Percentiles rank a stretch among this genome's conserved stretches.
phyloP scores from a whole-genome alignment of 495 filamentous ascomycete species.

The Penicillium riverlandense region DNA sequence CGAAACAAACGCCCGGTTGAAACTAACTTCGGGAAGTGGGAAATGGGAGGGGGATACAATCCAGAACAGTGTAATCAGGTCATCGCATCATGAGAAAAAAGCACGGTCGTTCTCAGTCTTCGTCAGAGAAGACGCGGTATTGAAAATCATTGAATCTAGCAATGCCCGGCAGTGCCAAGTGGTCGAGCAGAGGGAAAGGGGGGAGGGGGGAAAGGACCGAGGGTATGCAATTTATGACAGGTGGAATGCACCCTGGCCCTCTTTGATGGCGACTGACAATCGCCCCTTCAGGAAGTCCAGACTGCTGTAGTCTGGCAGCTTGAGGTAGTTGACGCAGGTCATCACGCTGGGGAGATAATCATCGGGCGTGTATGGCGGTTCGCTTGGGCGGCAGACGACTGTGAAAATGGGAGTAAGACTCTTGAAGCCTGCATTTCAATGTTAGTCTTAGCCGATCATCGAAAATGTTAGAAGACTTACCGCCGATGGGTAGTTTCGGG shows the following conservation, averaged over 20 bases:
- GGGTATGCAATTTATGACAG: conserved; percentile 55
- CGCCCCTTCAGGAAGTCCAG: conserved; percentile 68
- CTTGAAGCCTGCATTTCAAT: conserved; percentile 70
- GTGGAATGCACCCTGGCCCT: conserved; percentile 99
- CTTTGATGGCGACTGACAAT: conserved; percentile 79
- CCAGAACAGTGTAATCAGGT: conserved; percentile 14
- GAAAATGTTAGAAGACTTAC: conserved; percentile 45
- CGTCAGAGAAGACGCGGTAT: no score
- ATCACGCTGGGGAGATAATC: conserved; percentile 98
- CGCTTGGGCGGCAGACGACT: conserved; percentile 96
- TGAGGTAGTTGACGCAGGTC: conserved; percentile 99
- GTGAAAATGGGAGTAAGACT: conserved; percentile 96
- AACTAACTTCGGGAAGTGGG: conserved; percentile 8
- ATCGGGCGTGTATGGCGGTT: conserved; percentile 88
- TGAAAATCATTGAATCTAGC: conserved; percentile 4
- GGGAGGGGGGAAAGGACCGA: not conserved
- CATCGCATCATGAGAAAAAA: conserved; percentile 7
- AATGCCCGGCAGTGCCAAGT: conserved; percentile 2
- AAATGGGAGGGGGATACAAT: conserved; percentile 7
- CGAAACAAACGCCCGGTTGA: conserved; percentile 12
- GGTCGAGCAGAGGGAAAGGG: not conserved
- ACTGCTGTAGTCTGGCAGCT: conserved; percentile 89
- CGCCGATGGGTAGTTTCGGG: conserved; percentile 96
- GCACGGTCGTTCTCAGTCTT: no score
- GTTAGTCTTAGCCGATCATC: conserved; percentile 7